A percentile compares a stretch with the other conserved stretches of the same genome.
Evolutionary conservation across 2,329 filamentous ascomycete genomes (phyloP).

Genomic region (Sporothrix brasiliensis): DNA sequence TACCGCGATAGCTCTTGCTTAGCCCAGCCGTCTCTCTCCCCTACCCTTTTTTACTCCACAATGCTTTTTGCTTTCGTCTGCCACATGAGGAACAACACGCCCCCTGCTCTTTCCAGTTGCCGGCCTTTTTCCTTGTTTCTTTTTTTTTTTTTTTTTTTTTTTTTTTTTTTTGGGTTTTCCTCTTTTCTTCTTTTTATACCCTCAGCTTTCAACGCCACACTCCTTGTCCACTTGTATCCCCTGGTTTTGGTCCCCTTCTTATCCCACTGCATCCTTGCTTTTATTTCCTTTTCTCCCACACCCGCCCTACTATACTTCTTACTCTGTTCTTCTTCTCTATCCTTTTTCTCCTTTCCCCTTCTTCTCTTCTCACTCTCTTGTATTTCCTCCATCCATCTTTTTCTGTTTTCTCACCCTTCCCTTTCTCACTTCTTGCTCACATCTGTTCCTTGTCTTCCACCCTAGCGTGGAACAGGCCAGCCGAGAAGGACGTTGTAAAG

Average conservation of each 20-base stretch:
- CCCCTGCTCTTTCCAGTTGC: slow-evolving; percentile 16
- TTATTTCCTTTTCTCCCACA: slow-evolving; percentile 24
- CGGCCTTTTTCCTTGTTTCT: neutral
- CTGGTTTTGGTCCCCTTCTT: neutral
- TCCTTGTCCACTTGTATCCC: neutral
- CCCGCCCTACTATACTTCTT: neutral
- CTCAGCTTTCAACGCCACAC: slow-evolving; percentile 6
- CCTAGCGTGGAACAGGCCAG: slow-evolving; percentile 18
- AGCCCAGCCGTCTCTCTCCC: neutral
- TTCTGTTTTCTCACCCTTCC: neutral
- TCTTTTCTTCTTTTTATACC: slow-evolving; percentile 15
- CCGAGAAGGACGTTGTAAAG: slow-evolving; percentile 1
- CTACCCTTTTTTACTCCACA: slow-evolving; percentile 20
- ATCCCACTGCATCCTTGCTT: slow-evolving; percentile 9
- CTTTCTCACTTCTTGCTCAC: slow-evolving; percentile 4
- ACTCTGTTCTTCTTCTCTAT: neutral
- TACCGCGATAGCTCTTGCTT: neutral
- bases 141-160: neutral
- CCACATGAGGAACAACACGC: slow-evolving; percentile 14
- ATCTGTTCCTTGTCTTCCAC: slow-evolving; percentile 7
- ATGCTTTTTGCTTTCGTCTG: neutral
- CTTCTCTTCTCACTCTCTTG: neutral
- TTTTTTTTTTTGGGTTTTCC: no score
- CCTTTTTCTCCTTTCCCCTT: neutral
- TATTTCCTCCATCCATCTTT: neutral